Percentiles rank a stretch among this genome's conserved stretches.
Conservation (phyloP, 2,329 filamentous ascomycete genomes). For the Chaetomiaceae sp. region DNA sequence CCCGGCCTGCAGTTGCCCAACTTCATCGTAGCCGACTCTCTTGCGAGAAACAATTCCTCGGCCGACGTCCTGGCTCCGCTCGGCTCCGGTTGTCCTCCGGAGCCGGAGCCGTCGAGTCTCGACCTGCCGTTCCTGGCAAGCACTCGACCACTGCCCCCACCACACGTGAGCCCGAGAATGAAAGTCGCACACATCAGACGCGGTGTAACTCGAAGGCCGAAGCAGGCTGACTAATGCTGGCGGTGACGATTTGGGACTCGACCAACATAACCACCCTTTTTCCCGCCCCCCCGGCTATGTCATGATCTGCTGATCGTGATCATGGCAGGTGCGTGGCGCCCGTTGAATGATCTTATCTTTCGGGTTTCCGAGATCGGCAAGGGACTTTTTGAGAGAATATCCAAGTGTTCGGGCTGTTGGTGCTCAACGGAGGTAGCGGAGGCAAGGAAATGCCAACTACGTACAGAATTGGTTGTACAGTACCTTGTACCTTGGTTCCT, state of each 20-base stretch:
- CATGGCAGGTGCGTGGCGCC: neutral
- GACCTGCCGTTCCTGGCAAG: slow-evolving; percentile 8
- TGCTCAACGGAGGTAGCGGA: too few relatives aligned
- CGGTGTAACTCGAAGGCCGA: slow-evolving; percentile 17
- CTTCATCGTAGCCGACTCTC: too few relatives aligned
- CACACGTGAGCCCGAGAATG: neutral
- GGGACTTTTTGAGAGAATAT: neutral
- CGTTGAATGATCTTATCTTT: neutral
- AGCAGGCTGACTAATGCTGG: too few relatives aligned
- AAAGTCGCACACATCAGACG: slow-evolving; percentile 11
- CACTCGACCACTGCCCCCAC: neutral
- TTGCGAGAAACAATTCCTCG: too few relatives aligned
- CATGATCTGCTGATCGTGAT: neutral
- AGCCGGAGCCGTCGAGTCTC: slow-evolving; percentile 4
- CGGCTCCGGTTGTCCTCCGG: slow-evolving; percentile 5
- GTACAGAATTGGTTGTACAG: too few relatives aligned
- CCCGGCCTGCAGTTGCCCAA: too few relatives aligned
- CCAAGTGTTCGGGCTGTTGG: neutral
- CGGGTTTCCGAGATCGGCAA: slow-evolving; percentile 8
- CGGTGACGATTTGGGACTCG: too few relatives aligned
- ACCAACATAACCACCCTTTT: neutral
- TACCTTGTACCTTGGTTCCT: too few relatives aligned
- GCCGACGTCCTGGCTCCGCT: too few relatives aligned
- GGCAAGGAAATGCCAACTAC: too few relatives aligned
- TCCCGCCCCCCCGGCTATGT: neutral